phyloP scores from a whole-genome alignment of 2,329 filamentous ascomycete genomes.

The Dactylellina drechsleri region DNA sequence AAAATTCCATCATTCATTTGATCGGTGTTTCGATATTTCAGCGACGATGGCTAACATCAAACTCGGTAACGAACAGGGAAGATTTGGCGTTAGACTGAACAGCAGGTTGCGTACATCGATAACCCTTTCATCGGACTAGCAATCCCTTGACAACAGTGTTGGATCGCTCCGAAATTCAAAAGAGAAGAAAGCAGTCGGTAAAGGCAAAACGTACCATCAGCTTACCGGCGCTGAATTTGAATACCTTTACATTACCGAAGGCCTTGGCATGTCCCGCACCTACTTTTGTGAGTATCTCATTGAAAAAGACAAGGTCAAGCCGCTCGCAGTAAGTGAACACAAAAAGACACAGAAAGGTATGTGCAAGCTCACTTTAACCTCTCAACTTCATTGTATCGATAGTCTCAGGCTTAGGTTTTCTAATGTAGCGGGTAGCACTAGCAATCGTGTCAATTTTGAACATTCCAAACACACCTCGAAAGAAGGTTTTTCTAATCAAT shows the following conservation, averaged over 20 bases:
- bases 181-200: neutral
- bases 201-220: neutral
- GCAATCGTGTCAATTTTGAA: neutral
- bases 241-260: slow-evolving; percentile 21
- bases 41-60: no score
- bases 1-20: no score
- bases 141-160: neutral
- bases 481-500: slow-evolving; percentile 1
- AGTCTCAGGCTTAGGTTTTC: no score
- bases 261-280: slow-evolving; percentile 20
- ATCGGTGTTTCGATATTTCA: no score
- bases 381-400: no score
- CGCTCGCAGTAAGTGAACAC: slow-evolving; percentile 18
- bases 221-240: slow-evolving; percentile 13
- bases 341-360: slow-evolving; percentile 9
- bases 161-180: neutral
- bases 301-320: slow-evolving; percentile 24
- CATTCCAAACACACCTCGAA: neutral
- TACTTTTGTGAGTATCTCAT: slow-evolving; percentile 32
- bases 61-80: no score
- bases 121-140: slow-evolving; percentile 1
- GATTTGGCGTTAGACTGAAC: neutral
- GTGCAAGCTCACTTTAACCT: neutral
- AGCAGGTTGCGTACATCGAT: neutral
- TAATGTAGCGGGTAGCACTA: no score